A percentile compares a stretch with the other conserved stretches of the same genome.
These are phyloP conservation scores for Neonectria sp. DNA, from an alignment of 2,329 filamentous ascomycete species.

Conservation along the genomic window DNA sequence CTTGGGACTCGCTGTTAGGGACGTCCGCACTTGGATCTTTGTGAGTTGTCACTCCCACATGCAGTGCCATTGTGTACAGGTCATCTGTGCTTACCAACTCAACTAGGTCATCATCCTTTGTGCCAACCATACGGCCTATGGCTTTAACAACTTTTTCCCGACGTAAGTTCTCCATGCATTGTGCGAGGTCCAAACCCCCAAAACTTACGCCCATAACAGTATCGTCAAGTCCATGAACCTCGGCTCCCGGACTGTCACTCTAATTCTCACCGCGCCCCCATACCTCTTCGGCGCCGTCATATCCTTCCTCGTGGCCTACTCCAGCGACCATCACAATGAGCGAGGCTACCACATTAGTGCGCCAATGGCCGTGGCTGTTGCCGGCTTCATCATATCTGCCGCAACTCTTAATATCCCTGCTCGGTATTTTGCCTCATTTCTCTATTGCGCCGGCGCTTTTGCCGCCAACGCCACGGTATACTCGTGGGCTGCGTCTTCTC, in stretches of 20 bases:
- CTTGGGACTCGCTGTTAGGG: conserved; percentile 40
- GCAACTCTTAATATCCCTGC: conserved; percentile 40
- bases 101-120: conserved; percentile 36
- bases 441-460: conserved; percentile 40
- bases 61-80: neutral
- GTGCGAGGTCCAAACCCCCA: neutral
- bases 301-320: conserved; percentile 35
- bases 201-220: neutral
- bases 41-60: conserved; percentile 9
- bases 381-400: conserved; percentile 43
- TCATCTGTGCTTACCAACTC: neutral
- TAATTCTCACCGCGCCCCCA: conserved; percentile 45
- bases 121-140: conserved; percentile 41
- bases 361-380: conserved; percentile 30
- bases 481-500: conserved; percentile 52
- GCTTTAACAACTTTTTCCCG: conserved; percentile 46
- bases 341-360: conserved; percentile 41
- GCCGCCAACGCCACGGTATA: conserved; percentile 53
- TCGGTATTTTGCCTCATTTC: conserved; percentile 39
- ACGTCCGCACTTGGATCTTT: conserved; percentile 46
- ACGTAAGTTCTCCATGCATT: conserved; percentile 7
- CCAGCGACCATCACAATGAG: conserved; percentile 39
- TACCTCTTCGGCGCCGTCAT: conserved; percentile 41
- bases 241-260: conserved; percentile 38
- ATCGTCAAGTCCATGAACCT: conserved; percentile 41